phyloP scores from a whole-genome alignment of 2,329 filamentous ascomycete genomes.

The Botryotinia globosa region DNA sequence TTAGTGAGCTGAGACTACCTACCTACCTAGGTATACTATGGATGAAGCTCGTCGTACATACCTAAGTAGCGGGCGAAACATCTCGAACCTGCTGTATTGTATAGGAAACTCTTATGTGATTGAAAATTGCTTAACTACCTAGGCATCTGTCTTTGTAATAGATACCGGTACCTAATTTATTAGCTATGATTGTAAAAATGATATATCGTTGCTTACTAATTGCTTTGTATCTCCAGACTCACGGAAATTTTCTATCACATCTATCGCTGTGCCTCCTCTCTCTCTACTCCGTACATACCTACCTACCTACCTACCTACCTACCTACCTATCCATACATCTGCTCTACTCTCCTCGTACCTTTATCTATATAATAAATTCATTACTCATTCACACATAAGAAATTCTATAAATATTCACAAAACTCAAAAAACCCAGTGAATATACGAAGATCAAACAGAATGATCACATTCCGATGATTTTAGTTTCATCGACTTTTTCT shows the following conservation, averaged over 20 bases:
- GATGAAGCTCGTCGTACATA: neutral
- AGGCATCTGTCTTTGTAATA: neutral
- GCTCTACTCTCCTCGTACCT: neutral
- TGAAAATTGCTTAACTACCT: neutral
- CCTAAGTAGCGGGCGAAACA: neutral
- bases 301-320: no score
- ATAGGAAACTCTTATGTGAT: neutral
- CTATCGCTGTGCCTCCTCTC: neutral
- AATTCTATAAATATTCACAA: neutral
- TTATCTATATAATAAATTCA: neutral
- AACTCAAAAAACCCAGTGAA: neutral
- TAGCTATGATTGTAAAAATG: no score
- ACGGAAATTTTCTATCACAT: slow-evolving; percentile 4
- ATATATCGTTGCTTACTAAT: neutral
- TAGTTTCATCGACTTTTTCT: neutral
- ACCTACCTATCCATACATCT: neutral
- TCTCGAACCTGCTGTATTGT: neutral
- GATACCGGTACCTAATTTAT: no score
- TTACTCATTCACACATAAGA: neutral
- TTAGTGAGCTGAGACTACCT: no score
- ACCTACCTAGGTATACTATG: no score
- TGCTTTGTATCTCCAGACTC: neutral
- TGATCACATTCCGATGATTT: neutral
- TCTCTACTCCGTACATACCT: neutral
- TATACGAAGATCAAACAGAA: neutral